Percentiles rank a stretch among this genome's conserved stretches.
These are phyloP conservation scores for Hagleromyces aurorensis DNA, from an alignment of 805 yeast species.

Conservation along the genomic window DNA sequence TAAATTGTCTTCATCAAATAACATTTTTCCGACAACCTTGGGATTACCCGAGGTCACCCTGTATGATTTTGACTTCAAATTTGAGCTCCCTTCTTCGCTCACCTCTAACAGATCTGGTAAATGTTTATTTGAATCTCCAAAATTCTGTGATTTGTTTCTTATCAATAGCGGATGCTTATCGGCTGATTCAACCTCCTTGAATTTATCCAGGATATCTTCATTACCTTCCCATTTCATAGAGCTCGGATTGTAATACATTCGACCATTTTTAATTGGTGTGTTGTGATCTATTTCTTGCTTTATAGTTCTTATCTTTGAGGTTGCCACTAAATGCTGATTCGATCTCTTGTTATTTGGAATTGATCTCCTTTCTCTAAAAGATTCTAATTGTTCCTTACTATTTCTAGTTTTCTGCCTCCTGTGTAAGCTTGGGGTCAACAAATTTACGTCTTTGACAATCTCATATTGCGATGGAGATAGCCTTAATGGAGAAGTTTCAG, in stretches of 20 bases:
- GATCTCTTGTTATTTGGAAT: constrained; percentile 7
- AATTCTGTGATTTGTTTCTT: constrained; percentile 9
- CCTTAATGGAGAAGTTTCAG: constrained; percentile 12
- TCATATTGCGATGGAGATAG: constrained; percentile 25
- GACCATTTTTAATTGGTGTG: constrained; percentile 27
- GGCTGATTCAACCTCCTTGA: constrained; percentile 17
- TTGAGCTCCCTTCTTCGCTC: too few relatives aligned
- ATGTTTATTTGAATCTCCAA: too few relatives aligned
- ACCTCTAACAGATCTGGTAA: too few relatives aligned
- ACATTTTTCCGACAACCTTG: constrained; percentile 28
- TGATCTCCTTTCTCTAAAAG: constrained; percentile 17
- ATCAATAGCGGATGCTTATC: constrained; percentile 22
- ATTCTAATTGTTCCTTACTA: constrained; percentile 13
- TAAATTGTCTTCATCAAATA: constrained; percentile 28
- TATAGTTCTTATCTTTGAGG: constrained; percentile 23
- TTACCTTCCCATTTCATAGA: constrained; percentile 29
- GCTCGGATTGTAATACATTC: constrained; percentile 26
- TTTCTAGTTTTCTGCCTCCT: constrained; percentile 20
- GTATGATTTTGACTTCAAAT: too few relatives aligned
- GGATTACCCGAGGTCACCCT: too few relatives aligned
- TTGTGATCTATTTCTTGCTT: constrained; percentile 30
- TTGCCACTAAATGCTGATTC: constrained; percentile 2
- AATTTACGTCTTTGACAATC: constrained; percentile 19
- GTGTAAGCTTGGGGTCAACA: constrained; percentile 25
- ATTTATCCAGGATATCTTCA: constrained; percentile 20